These are phyloP conservation scores for Ogataea paraovalis DNA, from an alignment of 805 yeast species.

Conservation along the genomic window DNA sequence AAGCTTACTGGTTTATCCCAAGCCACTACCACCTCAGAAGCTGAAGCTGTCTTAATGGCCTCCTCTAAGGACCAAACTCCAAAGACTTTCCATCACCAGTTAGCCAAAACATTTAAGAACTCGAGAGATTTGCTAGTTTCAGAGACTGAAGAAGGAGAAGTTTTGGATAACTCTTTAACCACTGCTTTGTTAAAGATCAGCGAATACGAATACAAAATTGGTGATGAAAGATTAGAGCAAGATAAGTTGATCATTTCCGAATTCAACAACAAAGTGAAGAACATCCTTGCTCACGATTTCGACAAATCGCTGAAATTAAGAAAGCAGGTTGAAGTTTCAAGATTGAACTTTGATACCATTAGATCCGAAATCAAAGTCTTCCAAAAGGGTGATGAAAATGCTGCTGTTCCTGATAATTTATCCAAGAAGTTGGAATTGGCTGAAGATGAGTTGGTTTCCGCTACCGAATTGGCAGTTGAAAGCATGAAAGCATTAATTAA, in stretches of 20 bases:
- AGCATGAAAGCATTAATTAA: constrained; percentile 70
- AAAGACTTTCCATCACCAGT: constrained; percentile 70
- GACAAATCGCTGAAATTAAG: constrained; percentile 57
- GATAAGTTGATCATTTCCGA: constrained; percentile 58
- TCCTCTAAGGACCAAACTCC: constrained; percentile 41
- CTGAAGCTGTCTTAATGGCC: constrained; percentile 49
- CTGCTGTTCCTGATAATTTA: constrained; percentile 47
- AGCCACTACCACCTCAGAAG: constrained; percentile 64
- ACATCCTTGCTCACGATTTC: constrained; percentile 53
- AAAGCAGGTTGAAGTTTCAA: constrained; percentile 63
- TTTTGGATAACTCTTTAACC: constrained; percentile 42
- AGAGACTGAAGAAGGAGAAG: constrained; percentile 26
- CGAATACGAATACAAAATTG: constrained; percentile 57
- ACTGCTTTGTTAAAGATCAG: constrained; percentile 52
- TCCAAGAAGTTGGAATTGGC: constrained; percentile 48
- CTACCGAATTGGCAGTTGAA: constrained; percentile 74
- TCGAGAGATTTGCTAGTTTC: constrained; percentile 41
- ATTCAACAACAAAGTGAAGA: constrained; percentile 54
- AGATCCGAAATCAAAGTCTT: constrained; percentile 51
- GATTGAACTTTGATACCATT: constrained; percentile 65
- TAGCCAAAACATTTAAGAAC: constrained; percentile 51
- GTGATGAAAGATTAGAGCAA: constrained; percentile 65
- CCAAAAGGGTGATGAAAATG: constrained; percentile 36
- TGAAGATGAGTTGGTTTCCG: constrained; percentile 78
- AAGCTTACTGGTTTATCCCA: constrained; percentile 57